Evolutionary conservation across 2,329 filamentous ascomycete genomes (phyloP).

Genomic region (Knoxdaviesia proteae): DNA sequence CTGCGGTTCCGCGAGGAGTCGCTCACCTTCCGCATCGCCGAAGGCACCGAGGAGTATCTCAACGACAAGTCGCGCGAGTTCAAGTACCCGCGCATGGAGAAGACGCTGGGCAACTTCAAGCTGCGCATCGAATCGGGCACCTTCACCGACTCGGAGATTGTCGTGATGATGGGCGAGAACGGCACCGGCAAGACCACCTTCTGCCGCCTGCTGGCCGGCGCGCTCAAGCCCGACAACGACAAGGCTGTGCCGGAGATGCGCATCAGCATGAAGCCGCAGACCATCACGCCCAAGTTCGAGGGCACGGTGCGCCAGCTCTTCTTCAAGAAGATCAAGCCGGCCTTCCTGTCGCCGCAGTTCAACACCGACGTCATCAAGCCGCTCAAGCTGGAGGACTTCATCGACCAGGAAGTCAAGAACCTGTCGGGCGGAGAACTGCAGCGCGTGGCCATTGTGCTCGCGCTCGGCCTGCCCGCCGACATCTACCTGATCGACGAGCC

Average conservation of each 20-base stretch:
- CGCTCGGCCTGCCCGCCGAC: conserved; percentile 87
- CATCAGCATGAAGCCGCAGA: conserved; percentile 99
- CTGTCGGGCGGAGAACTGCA: conserved; percentile 98
- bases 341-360: conserved; percentile 93
- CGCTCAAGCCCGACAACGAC: conserved; percentile 69
- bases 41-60: conserved; percentile 73
- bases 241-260: conserved; percentile 75
- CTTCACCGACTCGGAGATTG: conserved; percentile 95
- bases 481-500: conserved; percentile 98
- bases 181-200: conserved; percentile 99
- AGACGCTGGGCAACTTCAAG: conserved; percentile 77
- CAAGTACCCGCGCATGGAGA: conserved; percentile 75
- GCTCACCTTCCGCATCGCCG: conserved; percentile 81
- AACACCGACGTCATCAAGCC: conserved; percentile 99
- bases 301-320: conserved; percentile 94
- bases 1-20: conserved; percentile 95
- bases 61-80: conserved; percentile 72
- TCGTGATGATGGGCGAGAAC: conserved; percentile 99
- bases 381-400: conserved; percentile 97
- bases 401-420: conserved; percentile 98
- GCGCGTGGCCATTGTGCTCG: conserved; percentile 91
- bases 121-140: conserved; percentile 61
- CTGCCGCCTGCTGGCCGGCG: conserved; percentile 86
- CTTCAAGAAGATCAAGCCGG: conserved; percentile 98
- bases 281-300: conserved; percentile 94